Evolutionary conservation across 169 alveolate species (phyloP), one percentile per base, ranked within the genome.

Genomic region (Sarcocystis neurona): DNA sequence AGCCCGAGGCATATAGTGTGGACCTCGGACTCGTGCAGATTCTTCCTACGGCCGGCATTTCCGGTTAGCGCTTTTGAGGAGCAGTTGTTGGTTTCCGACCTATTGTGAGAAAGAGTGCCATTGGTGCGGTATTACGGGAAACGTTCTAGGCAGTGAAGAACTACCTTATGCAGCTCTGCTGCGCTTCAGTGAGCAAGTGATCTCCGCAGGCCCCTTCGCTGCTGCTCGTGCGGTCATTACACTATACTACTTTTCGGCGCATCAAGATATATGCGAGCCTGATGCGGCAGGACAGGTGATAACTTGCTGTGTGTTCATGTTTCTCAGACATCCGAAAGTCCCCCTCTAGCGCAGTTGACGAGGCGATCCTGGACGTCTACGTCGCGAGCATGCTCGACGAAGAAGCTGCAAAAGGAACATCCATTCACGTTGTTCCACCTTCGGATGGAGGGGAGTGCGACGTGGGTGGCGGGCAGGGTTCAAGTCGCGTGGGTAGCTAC

Each of bases 1-100:
- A 87, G n/a, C 88, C 91, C 48, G 32, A 79, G 2, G 77, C 79
- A 18, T 87, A 87, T 63, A 75, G 75, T 23, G 84, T 50, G 88
- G 58, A 37, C 53, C 41, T 87, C 23, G 91, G 91, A 15, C 23
- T 37, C n/a, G n/a, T 78, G n/a, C 88, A 87, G 74, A 72, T 78
- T 41, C 8, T 77, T 34, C 82, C 91, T 0, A 44, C 50, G 20
- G 82, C 82, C 27, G 48, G 88, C 30, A 20, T 87, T 30, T n/a
- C 46, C 12, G 86, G 91, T 86, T 37, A n/a, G 86, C 34, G 30
- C 8, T 58, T 8, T 1, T 43, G 30, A 58, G 34, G 2, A 34
- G 6, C 4, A 27, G 6, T 37, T 44, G 32, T 30, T 58, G 74
- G 41, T 53, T 47, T 58, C 44, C 12, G 2, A 47, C n/a, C 12